Evolutionary conservation across 495 filamentous ascomycete genomes (phyloP).

Genomic region (Trichocladium uniseriatum): DNA sequence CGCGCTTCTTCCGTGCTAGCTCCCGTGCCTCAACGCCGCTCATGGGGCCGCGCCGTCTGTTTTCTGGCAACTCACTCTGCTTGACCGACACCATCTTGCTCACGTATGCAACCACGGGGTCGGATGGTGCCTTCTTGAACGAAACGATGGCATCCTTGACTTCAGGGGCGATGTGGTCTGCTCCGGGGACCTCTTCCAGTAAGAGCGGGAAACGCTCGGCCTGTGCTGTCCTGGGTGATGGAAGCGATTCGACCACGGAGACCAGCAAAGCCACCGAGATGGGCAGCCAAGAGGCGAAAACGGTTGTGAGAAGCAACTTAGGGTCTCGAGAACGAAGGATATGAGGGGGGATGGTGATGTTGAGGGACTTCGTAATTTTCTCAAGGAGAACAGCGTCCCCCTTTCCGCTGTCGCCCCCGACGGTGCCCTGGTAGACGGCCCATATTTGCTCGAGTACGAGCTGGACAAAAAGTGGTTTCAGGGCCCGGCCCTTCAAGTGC

Average conservation of each 20-base stretch:
- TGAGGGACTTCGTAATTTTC: slow-evolving; percentile 89
- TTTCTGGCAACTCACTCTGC: slow-evolving; percentile 77
- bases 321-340: slow-evolving; percentile 79
- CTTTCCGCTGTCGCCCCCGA: slow-evolving; percentile 68
- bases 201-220: slow-evolving; percentile 68
- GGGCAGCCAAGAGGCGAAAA: slow-evolving; percentile 87
- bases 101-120: slow-evolving; percentile 87
- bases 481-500: slow-evolving; percentile 78
- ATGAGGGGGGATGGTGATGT: slow-evolving; percentile 72
- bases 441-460: slow-evolving; percentile 93
- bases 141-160: slow-evolving; percentile 71
- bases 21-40: slow-evolving; percentile 86
- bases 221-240: slow-evolving; percentile 78
- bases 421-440: slow-evolving; percentile 92
- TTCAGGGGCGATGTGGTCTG: slow-evolving; percentile 53
- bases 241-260: slow-evolving; percentile 86
- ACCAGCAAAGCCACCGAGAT: slow-evolving; percentile 88
- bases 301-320: slow-evolving; percentile 67
- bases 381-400: slow-evolving; percentile 77
- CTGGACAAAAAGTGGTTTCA: slow-evolving; percentile 98
- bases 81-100: slow-evolving; percentile 97
- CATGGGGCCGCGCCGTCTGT: slow-evolving; percentile 66
- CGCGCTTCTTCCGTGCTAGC: slow-evolving; percentile 75
- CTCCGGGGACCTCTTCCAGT: slow-evolving; percentile 71
- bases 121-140: slow-evolving; percentile 57